Conservation (phyloP, 2,329 filamentous ascomycete genomes). For the Trichoderma atroviride region DNA sequence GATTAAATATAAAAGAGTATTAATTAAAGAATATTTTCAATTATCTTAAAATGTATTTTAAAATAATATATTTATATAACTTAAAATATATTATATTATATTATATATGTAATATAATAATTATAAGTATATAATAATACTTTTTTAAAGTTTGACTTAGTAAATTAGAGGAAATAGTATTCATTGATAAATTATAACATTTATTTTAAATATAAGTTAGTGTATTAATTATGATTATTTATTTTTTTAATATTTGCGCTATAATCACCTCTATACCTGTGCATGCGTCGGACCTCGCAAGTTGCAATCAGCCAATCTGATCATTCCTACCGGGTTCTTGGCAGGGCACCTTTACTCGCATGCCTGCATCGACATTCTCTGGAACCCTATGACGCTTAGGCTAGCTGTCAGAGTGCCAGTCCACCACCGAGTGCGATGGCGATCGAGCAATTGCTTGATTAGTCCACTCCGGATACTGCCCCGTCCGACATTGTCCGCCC, state of each 20-base stretch:
- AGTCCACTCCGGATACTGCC: neutral
- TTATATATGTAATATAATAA: no score
- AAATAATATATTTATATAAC: no score
- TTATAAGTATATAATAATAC: no score
- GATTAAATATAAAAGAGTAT: no score
- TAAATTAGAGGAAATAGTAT: no score
- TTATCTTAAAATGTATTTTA: no score
- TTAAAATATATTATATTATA: no score
- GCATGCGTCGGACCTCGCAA: neutral
- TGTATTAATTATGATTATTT: neutral
- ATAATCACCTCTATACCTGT: neutral
- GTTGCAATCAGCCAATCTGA: neutral
- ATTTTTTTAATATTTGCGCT: neutral
- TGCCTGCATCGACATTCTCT: neutral
- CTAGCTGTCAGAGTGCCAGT: slow-evolving; percentile 32
- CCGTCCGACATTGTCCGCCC: neutral
- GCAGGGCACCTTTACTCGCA: neutral
- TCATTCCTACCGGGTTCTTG: neutral
- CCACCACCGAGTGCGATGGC: slow-evolving; percentile 32
- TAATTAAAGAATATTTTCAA: no score
- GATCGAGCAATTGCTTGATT: slow-evolving; percentile 27
- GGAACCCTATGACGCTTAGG: slow-evolving; percentile 32
- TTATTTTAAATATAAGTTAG: no score
- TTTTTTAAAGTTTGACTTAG: no score
- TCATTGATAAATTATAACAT: no score